phyloP scores from a whole-genome alignment of 2,329 filamentous ascomycete species.

The Ophiostoma ulmi region DNA sequence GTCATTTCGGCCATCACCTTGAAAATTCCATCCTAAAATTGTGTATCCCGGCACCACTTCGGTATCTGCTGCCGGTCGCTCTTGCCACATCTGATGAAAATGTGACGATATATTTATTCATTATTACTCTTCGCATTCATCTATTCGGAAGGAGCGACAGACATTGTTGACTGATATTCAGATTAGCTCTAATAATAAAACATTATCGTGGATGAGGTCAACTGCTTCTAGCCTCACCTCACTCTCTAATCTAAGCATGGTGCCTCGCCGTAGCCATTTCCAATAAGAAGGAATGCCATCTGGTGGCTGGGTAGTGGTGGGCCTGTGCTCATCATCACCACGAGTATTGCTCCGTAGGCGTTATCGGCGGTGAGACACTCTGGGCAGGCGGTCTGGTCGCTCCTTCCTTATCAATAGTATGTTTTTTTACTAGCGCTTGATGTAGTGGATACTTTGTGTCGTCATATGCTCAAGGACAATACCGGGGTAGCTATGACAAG shows the following conservation, averaged over 20 bases:
- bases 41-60: background rate
- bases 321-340: background rate
- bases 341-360: background rate
- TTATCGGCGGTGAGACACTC: slow-evolving; percentile 14
- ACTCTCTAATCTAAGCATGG: too few relatives aligned
- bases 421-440: slow-evolving; percentile 15
- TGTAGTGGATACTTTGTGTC: slow-evolving; percentile 23
- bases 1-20: background rate
- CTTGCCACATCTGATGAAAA: background rate
- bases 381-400: slow-evolving; percentile 6
- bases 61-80: background rate
- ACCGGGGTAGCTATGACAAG: slow-evolving; percentile 21
- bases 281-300: slow-evolving; percentile 5
- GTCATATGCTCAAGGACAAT: slow-evolving; percentile 19
- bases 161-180: background rate
- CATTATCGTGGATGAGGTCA: background rate
- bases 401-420: slow-evolving; percentile 5
- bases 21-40: background rate
- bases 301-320: slow-evolving; percentile 17
- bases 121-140: background rate
- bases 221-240: background rate
- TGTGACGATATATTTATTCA: background rate
- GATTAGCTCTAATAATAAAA: background rate
- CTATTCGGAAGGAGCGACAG: background rate
- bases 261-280: background rate